Base-by-base conservation (phyloP, 352 stramenopile species). In the Globisporangium yorkense region DNA sequence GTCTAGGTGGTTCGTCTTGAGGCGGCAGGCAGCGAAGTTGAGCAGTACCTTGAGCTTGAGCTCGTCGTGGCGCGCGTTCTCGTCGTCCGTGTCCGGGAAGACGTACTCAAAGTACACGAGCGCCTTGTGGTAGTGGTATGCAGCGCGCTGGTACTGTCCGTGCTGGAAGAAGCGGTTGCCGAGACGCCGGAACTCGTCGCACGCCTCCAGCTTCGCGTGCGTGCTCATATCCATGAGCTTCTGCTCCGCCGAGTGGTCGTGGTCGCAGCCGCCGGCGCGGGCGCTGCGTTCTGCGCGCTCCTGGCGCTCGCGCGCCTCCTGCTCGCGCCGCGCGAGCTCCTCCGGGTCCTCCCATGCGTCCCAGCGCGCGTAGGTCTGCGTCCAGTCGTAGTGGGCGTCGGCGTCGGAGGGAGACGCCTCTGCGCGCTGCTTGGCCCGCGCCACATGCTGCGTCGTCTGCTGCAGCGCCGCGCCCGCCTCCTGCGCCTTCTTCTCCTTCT, bases 71-170 rank as follows among this genome's bases (percentile, higher is more conserved):
- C 67, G 50, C 7, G 37, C 37, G 48, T 87, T 72, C 33, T 92
- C 84, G 2, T 57, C 68, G 0, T 88, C 68, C 0, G 70, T 78
- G 43, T 94, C 84, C 2, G 77, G 70, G 51, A 94, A 94, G 16
- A 94, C 68, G 61, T 94, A 94, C 68, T 94, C 84, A 65, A 94
- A 94, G 57, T 92, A 91, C 47, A 92, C 74, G 21, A 94, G 71
- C 41, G 84, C 82, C 52, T 80, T 81, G 67, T 94, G 83, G 62
- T 91, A 94, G 53, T 92, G 75, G 53, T 81, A 92, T 13, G 80
- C 78, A 0, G 84, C 84, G 62, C 82, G 78, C 56, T 92, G 80
- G 58, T 82, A 92, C 71, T 94, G 82, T 2, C 82, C 84, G 45
- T 94, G 82, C 41, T 66, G 63, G 59, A 88, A 92, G 63, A 94